Base-by-base conservation (phyloP, 768 basidiomycete genomes). In the Mycena crocata region DNA sequence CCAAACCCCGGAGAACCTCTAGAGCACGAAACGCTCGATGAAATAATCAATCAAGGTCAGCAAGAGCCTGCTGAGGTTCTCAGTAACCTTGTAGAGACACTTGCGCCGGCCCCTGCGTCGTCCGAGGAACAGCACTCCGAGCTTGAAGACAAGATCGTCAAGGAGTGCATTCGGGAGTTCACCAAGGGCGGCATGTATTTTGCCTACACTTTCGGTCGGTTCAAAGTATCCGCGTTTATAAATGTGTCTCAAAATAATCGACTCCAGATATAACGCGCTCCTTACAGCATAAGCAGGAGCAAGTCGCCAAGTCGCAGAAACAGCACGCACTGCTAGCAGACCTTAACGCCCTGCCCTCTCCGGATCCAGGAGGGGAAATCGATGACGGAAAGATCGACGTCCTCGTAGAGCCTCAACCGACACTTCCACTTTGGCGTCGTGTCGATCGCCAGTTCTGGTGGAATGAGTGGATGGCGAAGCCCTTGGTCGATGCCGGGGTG, bases 361-460 rank as follows among this genome's bases (percentile, higher is more conserved):
- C 76, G 17, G 77, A 80, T 42, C 56, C 71, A n/a, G 57, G 71
- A 17, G 61, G 68, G 6, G 75, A 56, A 5, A 66, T 39, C 64
- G 72, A 72, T 39, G 70, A 79, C 40, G 81, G 77, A 50, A 83
- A 83, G 34, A 78, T 85, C 17, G 85, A 90, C 50, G 79, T 85
- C 10, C 77, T 93, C 26, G 82, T 84, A 15, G 96, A 98, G 75
- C 94, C 95, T 0, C 84, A 87, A 66, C 81, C 91, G 0, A 89
- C 88, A 0, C 84, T 96, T 17, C 96, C 98, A 0, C 84, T 98
- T 5, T 98, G 97, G 96, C 86, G 95, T 30, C 84, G 95, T 15
- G 93, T 95, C 1, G 94, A 98, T 71, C 85, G 86, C 50, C 90
- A 93, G 45, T 99, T 94, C 76, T 99, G 96, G 93, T 99, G 96